Evolutionary conservation across 108 stramenopile species (phyloP), one percentile per base, ranked within the genome.

Genomic region (Epipyxis sp.): DNA sequence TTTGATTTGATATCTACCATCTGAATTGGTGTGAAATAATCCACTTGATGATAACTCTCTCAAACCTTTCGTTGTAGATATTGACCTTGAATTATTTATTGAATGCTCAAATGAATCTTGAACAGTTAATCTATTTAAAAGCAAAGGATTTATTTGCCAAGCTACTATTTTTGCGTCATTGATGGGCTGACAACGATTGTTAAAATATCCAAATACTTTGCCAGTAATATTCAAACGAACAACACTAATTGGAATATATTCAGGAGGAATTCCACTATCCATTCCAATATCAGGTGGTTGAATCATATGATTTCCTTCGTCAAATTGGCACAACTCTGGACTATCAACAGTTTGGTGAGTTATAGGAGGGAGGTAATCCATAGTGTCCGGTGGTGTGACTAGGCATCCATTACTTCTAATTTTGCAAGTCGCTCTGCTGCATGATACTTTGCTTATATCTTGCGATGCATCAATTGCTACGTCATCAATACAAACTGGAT

Each of bases 91-190:
- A n/a, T n/a, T n/a, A n/a, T n/a, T n/a, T n/a, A n/a, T n/a, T n/a
- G n/a, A n/a, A n/a, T n/a, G n/a, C n/a, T n/a, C n/a, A n/a, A n/a
- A n/a, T n/a, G n/a, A n/a, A n/a, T n/a, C n/a, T n/a, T n/a, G n/a
- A n/a, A n/a, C n/a, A n/a, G n/a, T n/a, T n/a, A n/a, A n/a, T n/a
- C n/a, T n/a, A n/a, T n/a, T n/a, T n/a, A n/a, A n/a, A n/a, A n/a
- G n/a, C n/a, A n/a, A n/a, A 16, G 65, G 20, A 68, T 68, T 41
- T 16, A 68, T 13, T 20, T 68, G 65, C 65, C 65, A 68, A 68
- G 41, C 35, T 13, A 40, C 20, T 20, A 68, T 68, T 37, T 37
- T 25, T 68, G 41, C 65, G 41, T 41, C 20, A 20, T 16, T 16
- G 29, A 68, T 20, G 20, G 65, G 41, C 40, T 68, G 29, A 37